Conservation (phyloP, 1,284 basidiomycete genomes). For the Ustilago nuda region DNA sequence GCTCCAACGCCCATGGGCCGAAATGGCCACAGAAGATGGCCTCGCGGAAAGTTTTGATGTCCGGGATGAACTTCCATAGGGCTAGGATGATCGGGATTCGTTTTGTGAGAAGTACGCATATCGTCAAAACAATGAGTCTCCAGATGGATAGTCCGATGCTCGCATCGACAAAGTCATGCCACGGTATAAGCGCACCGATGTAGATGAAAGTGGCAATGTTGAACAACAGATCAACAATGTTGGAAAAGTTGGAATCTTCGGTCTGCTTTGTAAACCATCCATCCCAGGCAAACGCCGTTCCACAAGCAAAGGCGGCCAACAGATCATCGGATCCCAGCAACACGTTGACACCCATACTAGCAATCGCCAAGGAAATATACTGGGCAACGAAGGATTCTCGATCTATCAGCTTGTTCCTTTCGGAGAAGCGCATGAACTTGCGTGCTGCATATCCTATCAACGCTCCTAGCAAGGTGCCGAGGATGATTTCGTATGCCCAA, state of each 20-base stretch:
- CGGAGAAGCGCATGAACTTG: slow-evolving; percentile 94
- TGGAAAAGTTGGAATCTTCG: slow-evolving; percentile 84
- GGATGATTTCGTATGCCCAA: slow-evolving; percentile 80
- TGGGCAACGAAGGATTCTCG: slow-evolving; percentile 92
- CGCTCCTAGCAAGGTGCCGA: slow-evolving; percentile 84
- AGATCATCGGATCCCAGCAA: slow-evolving; percentile 67
- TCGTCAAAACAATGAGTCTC: slow-evolving; percentile 63
- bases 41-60: slow-evolving; percentile 69
- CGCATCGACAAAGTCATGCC: slow-evolving; percentile 61
- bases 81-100: slow-evolving; percentile 66
- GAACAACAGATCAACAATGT: slow-evolving; percentile 87
- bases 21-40: slow-evolving; percentile 68
- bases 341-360: slow-evolving; percentile 77
- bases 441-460: slow-evolving; percentile 84
- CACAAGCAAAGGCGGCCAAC: slow-evolving; percentile 86
- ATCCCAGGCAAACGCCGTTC: slow-evolving; percentile 97
- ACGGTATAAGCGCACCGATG: slow-evolving; percentile 69
- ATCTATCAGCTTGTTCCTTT: slow-evolving; percentile 89
- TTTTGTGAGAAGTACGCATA: slow-evolving; percentile 64
- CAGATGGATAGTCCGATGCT: slow-evolving; percentile 57
- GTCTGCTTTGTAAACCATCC: slow-evolving; percentile 91
- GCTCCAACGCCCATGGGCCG: slow-evolving; percentile 68
- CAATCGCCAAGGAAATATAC: slow-evolving; percentile 84
- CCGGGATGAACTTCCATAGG: slow-evolving; percentile 68
- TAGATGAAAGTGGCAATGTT: slow-evolving; percentile 69